Conservation (phyloP, 2,329 filamentous ascomycete species). For the Apiospora kogelbergensis region DNA sequence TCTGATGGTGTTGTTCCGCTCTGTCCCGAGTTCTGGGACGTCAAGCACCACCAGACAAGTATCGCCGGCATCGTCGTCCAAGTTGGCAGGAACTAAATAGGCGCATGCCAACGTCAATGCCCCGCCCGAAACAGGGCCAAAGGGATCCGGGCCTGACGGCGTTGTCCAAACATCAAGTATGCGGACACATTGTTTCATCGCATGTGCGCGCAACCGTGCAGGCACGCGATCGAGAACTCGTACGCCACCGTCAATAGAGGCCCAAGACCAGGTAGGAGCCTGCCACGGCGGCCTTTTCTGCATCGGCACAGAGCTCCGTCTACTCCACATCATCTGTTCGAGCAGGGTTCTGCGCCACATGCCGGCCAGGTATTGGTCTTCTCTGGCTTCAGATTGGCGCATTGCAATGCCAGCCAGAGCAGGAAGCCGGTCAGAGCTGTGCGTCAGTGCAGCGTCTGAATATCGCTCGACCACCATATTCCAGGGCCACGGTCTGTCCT, state of each 20-base stretch:
- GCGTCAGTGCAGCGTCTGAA: background rate
- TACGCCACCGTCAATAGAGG: background rate
- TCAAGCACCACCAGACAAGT: background rate
- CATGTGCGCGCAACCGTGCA: background rate
- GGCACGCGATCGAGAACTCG: background rate
- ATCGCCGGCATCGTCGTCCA: background rate
- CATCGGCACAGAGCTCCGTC: background rate
- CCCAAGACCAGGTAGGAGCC: slow-evolving; percentile 10
- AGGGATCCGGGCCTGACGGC: background rate
- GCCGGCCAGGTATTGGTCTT: background rate
- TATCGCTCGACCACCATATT: background rate
- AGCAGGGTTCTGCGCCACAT: background rate
- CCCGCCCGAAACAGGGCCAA: background rate
- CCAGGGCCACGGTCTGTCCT: background rate
- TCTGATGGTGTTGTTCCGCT: background rate
- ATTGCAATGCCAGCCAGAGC: slow-evolving; percentile 6
- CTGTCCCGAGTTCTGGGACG: background rate
- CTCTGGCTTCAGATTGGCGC: background rate
- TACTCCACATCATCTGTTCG: background rate
- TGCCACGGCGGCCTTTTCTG: background rate
- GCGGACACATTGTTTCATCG: background rate
- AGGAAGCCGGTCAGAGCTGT: background rate
- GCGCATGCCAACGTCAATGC: background rate
- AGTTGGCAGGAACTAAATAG: background rate
- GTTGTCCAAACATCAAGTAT: background rate